Evolutionary conservation across 2,329 filamentous ascomycete species (phyloP).

Genomic region (Aspergillus eucalypticola): DNA sequence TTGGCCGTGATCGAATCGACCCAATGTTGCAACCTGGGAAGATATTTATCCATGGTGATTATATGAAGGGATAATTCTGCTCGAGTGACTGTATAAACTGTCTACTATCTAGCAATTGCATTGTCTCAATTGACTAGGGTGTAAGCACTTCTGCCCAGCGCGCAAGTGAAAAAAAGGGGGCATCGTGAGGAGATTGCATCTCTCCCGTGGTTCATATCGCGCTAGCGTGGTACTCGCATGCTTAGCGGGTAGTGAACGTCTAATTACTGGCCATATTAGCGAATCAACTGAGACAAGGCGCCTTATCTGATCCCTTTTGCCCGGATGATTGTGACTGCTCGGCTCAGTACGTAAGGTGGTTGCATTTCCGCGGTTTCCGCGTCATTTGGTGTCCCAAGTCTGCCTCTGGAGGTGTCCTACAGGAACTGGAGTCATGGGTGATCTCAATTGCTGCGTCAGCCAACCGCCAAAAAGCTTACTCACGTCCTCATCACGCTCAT

Average conservation of each 20-base stretch:
- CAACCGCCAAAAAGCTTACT: too few relatives aligned
- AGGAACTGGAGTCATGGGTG: too few relatives aligned
- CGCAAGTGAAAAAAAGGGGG: background rate
- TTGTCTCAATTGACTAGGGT: background rate
- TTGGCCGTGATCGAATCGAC: background rate
- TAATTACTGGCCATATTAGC: background rate
- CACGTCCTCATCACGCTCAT: too few relatives aligned
- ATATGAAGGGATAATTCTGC: too few relatives aligned
- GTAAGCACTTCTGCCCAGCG: background rate
- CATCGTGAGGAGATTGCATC: background rate
- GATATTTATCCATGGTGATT: background rate
- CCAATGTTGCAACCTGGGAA: background rate
- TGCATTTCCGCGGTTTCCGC: background rate
- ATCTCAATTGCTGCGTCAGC: too few relatives aligned
- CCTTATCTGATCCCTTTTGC: background rate
- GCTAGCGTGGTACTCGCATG: background rate
- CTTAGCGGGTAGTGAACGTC: background rate
- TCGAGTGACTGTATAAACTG: background rate
- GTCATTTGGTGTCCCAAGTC: background rate
- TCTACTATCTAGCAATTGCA: background rate
- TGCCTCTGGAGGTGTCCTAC: too few relatives aligned
- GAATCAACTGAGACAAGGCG: background rate
- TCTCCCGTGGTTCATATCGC: slow-evolving; percentile 1
- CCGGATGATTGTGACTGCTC: background rate
- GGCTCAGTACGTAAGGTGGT: too few relatives aligned